A percentile compares a stretch with the other conserved stretches of the same genome.
phyloP scores from a whole-genome alignment of 2,329 filamentous ascomycete species.

The Ampelomyces quisqualis region DNA sequence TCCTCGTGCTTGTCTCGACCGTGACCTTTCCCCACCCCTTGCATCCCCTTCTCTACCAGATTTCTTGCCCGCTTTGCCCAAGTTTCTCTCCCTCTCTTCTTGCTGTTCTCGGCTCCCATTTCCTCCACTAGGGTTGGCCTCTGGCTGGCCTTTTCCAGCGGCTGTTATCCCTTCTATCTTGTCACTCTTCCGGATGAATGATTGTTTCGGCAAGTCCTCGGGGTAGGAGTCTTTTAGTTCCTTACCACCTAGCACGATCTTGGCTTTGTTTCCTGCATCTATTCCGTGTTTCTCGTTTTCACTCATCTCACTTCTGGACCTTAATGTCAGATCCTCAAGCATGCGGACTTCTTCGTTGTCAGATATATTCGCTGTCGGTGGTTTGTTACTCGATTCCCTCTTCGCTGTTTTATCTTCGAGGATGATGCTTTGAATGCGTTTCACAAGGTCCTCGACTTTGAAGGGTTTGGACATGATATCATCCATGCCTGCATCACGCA shows the following conservation, averaged over 20 bases:
- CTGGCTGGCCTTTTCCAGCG: not conserved
- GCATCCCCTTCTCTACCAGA: slow-evolving; percentile 6
- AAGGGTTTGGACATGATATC: slow-evolving; percentile 45
- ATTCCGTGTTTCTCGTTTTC: not conserved
- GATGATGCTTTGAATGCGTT: slow-evolving; percentile 29
- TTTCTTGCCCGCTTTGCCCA: slow-evolving; percentile 1
- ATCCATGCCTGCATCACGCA: slow-evolving; percentile 43
- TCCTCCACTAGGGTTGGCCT: not conserved
- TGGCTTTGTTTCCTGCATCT: not conserved
- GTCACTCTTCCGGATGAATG: no score
- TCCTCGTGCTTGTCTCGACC: slow-evolving; percentile 1
- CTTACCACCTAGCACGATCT: slow-evolving; percentile 1
- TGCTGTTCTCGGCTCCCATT: not conserved
- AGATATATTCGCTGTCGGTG: not conserved
- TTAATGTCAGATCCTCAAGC: not conserved
- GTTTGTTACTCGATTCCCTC: not conserved
- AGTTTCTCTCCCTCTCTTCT: not conserved
- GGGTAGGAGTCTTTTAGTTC: no score
- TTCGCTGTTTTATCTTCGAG: slow-evolving; percentile 10
- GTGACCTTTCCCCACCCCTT: slow-evolving; percentile 11
- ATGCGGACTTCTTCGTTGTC: slow-evolving; percentile 1
- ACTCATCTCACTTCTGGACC: not conserved
- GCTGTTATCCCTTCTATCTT: not conserved
- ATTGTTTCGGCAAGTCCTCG: no score
- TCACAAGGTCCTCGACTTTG: slow-evolving; percentile 40